A percentile compares a stretch with the other conserved stretches of the same genome.
Conservation (phyloP, 257 asterid genomes). For the Oldenlandia corymbosa region DNA sequence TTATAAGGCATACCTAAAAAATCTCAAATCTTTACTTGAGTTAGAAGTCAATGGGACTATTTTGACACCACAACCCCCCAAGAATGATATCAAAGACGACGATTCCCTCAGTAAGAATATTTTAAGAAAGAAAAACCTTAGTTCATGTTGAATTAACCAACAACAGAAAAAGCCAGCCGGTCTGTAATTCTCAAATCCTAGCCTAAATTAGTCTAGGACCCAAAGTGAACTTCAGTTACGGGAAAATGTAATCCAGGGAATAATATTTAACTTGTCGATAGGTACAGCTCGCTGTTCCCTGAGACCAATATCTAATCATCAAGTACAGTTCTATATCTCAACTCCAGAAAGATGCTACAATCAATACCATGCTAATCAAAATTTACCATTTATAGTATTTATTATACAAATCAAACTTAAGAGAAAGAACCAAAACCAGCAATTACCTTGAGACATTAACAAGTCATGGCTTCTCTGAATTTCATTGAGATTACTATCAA, state of each 20-base stretch:
- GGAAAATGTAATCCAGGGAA: not conserved
- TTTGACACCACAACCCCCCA: not conserved
- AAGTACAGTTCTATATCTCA: not conserved
- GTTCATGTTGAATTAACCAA: not conserved
- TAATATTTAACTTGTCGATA: not conserved
- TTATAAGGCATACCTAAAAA: conserved; percentile 1
- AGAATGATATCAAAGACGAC: not conserved
- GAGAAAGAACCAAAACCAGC: conserved; percentile 13
- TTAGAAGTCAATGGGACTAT: not conserved
- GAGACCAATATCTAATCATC: not conserved
- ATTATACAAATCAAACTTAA: conserved; percentile 9
- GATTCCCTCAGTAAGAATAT: not conserved
- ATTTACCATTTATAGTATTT: not conserved
- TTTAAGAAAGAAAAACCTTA: not conserved
- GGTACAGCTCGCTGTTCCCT: not conserved
- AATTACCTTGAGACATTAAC: conserved; percentile 26
- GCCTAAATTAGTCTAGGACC: not conserved
- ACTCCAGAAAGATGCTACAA: not conserved
- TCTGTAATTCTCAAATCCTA: not conserved
- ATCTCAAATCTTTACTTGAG: not conserved
- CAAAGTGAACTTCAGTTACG: not conserved
- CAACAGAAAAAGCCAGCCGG: not conserved
- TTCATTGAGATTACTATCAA: conserved; percentile 27
- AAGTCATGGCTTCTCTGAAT: conserved; percentile 31
- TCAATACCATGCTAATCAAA: not conserved